Evolutionary conservation across 164 flowering plant genomes (phyloP).

Genomic region (Piper longum): DNA sequence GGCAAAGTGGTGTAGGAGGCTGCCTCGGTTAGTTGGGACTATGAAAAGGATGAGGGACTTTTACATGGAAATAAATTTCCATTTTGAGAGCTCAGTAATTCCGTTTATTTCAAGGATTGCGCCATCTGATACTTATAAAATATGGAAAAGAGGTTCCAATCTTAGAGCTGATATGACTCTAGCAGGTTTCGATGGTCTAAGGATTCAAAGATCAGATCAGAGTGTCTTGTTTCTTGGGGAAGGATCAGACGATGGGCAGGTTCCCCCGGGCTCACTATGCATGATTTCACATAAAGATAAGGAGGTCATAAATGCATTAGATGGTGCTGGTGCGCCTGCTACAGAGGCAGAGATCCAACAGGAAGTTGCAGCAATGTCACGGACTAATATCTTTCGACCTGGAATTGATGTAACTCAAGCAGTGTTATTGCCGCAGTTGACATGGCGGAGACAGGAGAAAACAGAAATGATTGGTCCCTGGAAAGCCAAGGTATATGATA

Average conservation of each 20-base stretch:
- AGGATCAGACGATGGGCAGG: constrained; percentile 75
- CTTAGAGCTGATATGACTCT: constrained; percentile 86
- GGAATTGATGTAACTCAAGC: constrained; percentile 92
- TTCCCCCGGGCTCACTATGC: constrained; percentile 61
- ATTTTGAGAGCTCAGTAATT: constrained; percentile 88
- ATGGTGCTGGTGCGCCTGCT: constrained; percentile 70
- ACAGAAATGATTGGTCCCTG: constrained; percentile 65
- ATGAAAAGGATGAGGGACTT: constrained; percentile 83
- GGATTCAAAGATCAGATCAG: constrained; percentile 81
- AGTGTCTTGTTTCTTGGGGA: constrained; percentile 78
- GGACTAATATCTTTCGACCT: constrained; percentile 78
- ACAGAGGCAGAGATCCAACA: constrained; percentile 58
- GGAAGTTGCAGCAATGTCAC: constrained; percentile 82
- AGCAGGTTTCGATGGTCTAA: constrained; percentile 85
- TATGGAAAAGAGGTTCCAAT: constrained; percentile 86
- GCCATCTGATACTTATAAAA: constrained; percentile 79
- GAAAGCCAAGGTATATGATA: constrained; percentile 81
- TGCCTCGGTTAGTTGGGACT: constrained; percentile 59
- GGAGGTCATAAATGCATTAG: constrained; percentile 81
- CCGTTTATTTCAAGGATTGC: constrained; percentile 82
- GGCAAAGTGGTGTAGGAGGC: constrained; percentile 87
- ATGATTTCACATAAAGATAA: constrained; percentile 72
- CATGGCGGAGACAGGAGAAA: constrained; percentile 83
- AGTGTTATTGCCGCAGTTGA: constrained; percentile 64
- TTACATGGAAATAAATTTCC: constrained; percentile 82